Conservation (phyloP, 2,329 filamentous ascomycete genomes). For the Rasamsonia emersonii region DNA sequence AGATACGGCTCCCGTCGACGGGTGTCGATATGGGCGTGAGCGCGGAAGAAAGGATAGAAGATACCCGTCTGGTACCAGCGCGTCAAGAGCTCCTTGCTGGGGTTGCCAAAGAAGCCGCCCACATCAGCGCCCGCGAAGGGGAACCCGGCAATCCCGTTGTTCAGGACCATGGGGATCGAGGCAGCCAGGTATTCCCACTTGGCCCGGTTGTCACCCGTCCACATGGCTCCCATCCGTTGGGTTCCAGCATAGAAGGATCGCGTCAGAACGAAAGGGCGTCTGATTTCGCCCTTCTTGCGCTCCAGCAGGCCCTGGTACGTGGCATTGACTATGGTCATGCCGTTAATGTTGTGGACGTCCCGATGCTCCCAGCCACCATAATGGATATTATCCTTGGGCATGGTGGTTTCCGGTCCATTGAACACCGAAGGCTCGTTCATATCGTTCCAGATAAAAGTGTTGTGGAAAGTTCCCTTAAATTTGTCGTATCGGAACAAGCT, state of each 20-base stretch:
- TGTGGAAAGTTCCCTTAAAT: constrained; percentile 78
- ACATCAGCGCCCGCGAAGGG: constrained; percentile 94
- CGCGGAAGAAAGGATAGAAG: constrained; percentile 98
- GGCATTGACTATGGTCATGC: constrained; percentile 90
- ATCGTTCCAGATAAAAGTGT: constrained; percentile 96
- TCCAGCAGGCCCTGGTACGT: constrained; percentile 77
- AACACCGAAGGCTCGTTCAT: constrained; percentile 99
- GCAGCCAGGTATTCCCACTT: constrained; percentile 85
- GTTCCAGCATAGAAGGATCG: constrained; percentile 87
- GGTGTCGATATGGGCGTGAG: constrained; percentile 92
- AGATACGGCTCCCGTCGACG: constrained; percentile 91
- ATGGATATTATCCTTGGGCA: constrained; percentile 98
- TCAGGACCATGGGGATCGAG: constrained; percentile 86
- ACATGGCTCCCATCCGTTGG: constrained; percentile 89
- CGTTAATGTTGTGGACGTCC: constrained; percentile 92
- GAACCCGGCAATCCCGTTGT: constrained; percentile 84
- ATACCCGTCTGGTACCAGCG: constrained; percentile 96
- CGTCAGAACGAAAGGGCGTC: constrained; percentile 85
- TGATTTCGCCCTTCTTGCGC: constrained; percentile 75
- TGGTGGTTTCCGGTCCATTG: constrained; percentile 95
- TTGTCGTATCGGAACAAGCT: constrained; percentile 75
- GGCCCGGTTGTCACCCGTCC: constrained; percentile 97
- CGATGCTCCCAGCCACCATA: constrained; percentile 90
- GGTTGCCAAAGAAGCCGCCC: constrained; percentile 96
- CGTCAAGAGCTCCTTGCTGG: constrained; percentile 79